These are phyloP conservation scores for Alternaria viburni DNA, from an alignment of 2,329 filamentous ascomycete species.

Conservation along the genomic window DNA sequence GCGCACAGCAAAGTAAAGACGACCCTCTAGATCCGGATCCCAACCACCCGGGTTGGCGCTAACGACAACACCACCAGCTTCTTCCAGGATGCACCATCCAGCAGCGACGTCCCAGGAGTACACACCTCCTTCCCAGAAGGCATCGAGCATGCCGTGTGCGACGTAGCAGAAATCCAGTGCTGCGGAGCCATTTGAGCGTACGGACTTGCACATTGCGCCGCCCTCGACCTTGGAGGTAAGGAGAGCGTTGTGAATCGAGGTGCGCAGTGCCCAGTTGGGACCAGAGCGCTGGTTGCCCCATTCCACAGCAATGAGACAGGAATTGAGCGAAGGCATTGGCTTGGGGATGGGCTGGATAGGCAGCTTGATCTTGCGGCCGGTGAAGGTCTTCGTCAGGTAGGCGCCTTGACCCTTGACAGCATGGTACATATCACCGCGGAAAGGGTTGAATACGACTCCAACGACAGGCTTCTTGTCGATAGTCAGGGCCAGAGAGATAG, in stretches of 20 bases:
- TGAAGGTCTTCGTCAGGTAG: conserved; percentile 28
- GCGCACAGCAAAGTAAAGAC: conserved; percentile 44
- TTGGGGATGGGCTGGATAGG: conserved; percentile 36
- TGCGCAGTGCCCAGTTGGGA: conserved; percentile 46
- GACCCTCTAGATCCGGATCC: conserved; percentile 43
- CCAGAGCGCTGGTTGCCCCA: conserved; percentile 48
- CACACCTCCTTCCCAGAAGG: conserved; percentile 48
- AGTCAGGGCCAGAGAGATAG: conserved; percentile 41
- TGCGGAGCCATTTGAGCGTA: conserved; percentile 45
- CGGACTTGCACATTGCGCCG: conserved; percentile 43
- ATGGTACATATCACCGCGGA: conserved; percentile 43
- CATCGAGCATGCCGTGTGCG: conserved; percentile 42
- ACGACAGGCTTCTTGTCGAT: conserved; percentile 43
- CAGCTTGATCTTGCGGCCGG: conserved; percentile 32
- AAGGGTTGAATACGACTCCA: conserved; percentile 47
- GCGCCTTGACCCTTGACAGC: conserved; percentile 44
- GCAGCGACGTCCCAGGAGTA: conserved; percentile 48
- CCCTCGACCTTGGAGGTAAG: conserved; percentile 35
- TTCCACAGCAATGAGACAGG: conserved; percentile 44
- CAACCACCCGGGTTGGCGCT: conserved; percentile 46
- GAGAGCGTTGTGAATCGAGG: conserved; percentile 34
- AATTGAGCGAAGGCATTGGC: conserved; percentile 36
- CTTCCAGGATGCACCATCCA: conserved; percentile 48
- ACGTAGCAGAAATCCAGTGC: conserved; percentile 50
- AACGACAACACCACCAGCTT: conserved; percentile 47